These are phyloP conservation scores for Tylopilus sp. DNA, from an alignment of 1,284 basidiomycete genomes.

Conservation along the genomic window DNA sequence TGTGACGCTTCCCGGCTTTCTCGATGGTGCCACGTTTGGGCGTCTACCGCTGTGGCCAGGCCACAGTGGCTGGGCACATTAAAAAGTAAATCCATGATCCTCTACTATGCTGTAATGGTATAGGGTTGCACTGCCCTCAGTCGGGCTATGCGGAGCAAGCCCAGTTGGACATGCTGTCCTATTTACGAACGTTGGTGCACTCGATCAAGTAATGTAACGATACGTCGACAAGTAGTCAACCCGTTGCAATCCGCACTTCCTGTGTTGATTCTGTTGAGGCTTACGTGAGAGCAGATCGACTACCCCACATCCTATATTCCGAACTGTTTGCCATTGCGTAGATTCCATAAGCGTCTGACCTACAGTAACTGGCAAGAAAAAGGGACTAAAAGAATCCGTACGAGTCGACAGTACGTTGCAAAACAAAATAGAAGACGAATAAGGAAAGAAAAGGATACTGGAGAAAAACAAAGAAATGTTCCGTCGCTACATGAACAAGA, in stretches of 20 bases:
- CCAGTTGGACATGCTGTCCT: not conserved
- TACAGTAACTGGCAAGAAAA: slow-evolving; percentile 10
- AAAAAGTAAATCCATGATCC: too few relatives aligned
- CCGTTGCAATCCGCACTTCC: not conserved
- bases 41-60: too few relatives aligned
- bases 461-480: slow-evolving; percentile 6
- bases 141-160: too few relatives aligned
- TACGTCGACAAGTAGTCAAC: not conserved
- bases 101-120: too few relatives aligned
- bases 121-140: too few relatives aligned
- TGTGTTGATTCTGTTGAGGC: not conserved
- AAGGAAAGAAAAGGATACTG: slow-evolving; percentile 11
- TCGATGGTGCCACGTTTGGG: too few relatives aligned
- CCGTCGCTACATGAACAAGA: slow-evolving; percentile 26
- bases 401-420: slow-evolving; percentile 20
- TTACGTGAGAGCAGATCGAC: slow-evolving; percentile 9
- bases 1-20: too few relatives aligned
- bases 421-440: slow-evolving; percentile 35
- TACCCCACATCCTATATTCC: not conserved
- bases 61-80: too few relatives aligned
- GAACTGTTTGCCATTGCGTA: slow-evolving; percentile 9
- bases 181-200: not conserved
- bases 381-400: slow-evolving; percentile 27
- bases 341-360: slow-evolving; percentile 4
- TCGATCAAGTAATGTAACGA: not conserved